Evolutionary conservation across 805 yeast genomes (phyloP).

Genomic region (Saccharomycopsis amapae): DNA sequence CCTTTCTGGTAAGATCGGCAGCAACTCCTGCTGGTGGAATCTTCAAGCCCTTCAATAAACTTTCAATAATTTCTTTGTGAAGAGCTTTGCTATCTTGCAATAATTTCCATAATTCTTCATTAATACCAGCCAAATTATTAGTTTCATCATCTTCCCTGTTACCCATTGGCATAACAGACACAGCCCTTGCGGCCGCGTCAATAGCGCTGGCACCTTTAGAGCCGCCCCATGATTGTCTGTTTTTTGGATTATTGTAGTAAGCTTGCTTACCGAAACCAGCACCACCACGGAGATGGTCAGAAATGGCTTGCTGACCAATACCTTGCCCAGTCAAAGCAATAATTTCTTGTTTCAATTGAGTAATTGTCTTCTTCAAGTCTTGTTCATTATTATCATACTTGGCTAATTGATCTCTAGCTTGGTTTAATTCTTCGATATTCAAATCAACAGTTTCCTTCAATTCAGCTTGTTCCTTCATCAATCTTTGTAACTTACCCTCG

Average conservation of each 20-base stretch:
- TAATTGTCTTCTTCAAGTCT: conserved; percentile 56
- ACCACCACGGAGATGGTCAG: conserved; percentile 10
- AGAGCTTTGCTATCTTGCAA: conserved; percentile 64
- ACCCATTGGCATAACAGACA: conserved; percentile 54
- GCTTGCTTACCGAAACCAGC: conserved; percentile 22
- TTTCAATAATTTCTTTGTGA: conserved; percentile 80
- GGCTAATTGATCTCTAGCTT: conserved; percentile 50
- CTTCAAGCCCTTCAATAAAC: conserved; percentile 74
- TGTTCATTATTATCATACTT: conserved; percentile 58
- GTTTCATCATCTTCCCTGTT: conserved; percentile 42
- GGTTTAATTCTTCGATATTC: conserved; percentile 53
- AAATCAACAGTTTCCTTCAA: conserved; percentile 56
- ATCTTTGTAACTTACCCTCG: conserved; percentile 49
- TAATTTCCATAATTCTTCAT: conserved; percentile 65
- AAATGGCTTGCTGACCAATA: conserved; percentile 5
- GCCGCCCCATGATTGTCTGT: conserved; percentile 28
- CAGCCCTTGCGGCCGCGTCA: conserved; percentile 46
- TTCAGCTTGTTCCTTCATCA: conserved; percentile 53
- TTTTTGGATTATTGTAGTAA: conserved; percentile 22
- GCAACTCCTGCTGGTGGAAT: conserved; percentile 84
- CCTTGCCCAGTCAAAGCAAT: conserved; percentile 30
- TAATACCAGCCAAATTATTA: conserved; percentile 50
- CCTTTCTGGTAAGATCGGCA: conserved; percentile 75
- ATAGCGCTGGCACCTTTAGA: conserved; percentile 24
- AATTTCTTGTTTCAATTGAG: conserved; percentile 40